Percentiles rank a stretch among this genome's conserved stretches.
Conservation (phyloP, 1,139 yeast genomes). For the Kluyveromyces marxianus region DNA sequence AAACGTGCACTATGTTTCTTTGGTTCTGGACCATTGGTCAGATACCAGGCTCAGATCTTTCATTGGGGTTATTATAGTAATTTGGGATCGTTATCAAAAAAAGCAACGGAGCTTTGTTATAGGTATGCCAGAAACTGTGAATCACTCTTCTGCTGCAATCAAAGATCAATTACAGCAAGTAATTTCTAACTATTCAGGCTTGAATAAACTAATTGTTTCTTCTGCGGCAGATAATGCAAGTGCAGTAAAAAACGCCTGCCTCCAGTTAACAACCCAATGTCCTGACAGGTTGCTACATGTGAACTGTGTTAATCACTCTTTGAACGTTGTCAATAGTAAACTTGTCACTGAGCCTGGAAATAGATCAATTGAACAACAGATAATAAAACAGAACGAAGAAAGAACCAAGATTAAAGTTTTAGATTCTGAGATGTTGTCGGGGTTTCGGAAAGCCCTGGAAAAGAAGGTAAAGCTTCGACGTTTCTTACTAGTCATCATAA, state of each 20-base stretch:
- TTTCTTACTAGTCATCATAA: too few species aligned
- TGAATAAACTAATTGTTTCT: conserved; percentile 1
- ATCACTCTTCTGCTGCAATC: conserved; percentile 62
- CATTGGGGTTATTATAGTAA: conserved; percentile 3
- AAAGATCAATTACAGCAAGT: conserved; percentile 42
- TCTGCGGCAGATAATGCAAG: conserved; percentile 5
- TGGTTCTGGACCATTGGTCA: conserved; percentile 5
- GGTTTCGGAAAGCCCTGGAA: conserved; percentile 3
- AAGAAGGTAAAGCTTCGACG: background rate
- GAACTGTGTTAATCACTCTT: conserved; percentile 4
- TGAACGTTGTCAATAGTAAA: conserved; percentile 3
- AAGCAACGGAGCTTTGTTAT: conserved; percentile 4
- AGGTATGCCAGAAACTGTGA: conserved; percentile 48
- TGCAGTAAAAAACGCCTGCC: conserved; percentile 3
- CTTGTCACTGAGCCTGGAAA: conserved; percentile 3
- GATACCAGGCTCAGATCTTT: conserved; percentile 4
- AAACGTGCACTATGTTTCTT: background rate
- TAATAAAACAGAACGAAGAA: background rate
- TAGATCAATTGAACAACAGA: background rate
- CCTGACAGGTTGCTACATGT: conserved; percentile 2
- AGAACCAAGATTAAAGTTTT: background rate
- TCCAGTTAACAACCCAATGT: background rate
- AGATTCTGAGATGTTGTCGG: conserved; percentile 2
- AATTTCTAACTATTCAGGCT: background rate
- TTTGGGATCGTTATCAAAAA: conserved; percentile 4